Evolutionary conservation across 805 yeast genomes (phyloP).

Genomic region (Wickerhamomyces bovis): DNA sequence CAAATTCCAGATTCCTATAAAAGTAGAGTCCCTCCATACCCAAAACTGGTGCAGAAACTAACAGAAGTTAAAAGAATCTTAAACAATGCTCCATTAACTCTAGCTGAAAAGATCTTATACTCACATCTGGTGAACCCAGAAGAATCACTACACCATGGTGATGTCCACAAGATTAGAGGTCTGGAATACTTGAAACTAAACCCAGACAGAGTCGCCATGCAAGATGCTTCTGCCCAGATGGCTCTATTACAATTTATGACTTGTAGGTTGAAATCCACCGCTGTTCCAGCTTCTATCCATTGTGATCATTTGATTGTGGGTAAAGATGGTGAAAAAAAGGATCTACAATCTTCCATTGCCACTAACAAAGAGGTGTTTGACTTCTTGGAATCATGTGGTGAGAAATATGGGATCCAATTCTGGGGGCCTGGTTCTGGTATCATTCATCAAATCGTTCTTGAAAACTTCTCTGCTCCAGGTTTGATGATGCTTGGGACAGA

Average conservation of each 20-base stretch:
- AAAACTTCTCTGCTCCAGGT: constrained; percentile 96
- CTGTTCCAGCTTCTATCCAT: constrained; percentile 93
- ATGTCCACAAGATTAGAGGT: constrained; percentile 65
- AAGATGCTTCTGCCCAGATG: constrained; percentile 99
- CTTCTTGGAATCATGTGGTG: constrained; percentile 87
- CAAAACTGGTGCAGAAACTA: constrained; percentile 61
- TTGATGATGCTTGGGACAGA: constrained; percentile 96
- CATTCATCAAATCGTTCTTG: constrained; percentile 95
- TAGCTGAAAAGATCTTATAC: constrained; percentile 91
- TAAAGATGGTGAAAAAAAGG: constrained; percentile 83
- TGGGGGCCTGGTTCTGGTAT: constrained; percentile 99
- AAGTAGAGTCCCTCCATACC: constrained; percentile 84
- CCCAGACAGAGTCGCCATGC: constrained; percentile 99
- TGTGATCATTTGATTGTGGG: constrained; percentile 98
- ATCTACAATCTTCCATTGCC: constrained; percentile 72
- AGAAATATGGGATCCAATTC: constrained; percentile 93
- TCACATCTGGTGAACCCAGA: constrained; percentile 89
- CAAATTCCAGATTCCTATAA: constrained; percentile 49
- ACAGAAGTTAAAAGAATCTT: constrained; percentile 58
- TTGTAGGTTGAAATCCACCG: constrained; percentile 80
- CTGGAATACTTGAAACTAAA: constrained; percentile 82
- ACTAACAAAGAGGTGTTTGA: constrained; percentile 94
- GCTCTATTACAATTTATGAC: constrained; percentile 98
- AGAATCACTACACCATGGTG: constrained; percentile 58
- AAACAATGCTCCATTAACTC: constrained; percentile 70